Percentiles rank a stretch among this genome's conserved stretches.
Conservation (phyloP, 139 green algal species). For the Chlorella vulgaris region DNA sequence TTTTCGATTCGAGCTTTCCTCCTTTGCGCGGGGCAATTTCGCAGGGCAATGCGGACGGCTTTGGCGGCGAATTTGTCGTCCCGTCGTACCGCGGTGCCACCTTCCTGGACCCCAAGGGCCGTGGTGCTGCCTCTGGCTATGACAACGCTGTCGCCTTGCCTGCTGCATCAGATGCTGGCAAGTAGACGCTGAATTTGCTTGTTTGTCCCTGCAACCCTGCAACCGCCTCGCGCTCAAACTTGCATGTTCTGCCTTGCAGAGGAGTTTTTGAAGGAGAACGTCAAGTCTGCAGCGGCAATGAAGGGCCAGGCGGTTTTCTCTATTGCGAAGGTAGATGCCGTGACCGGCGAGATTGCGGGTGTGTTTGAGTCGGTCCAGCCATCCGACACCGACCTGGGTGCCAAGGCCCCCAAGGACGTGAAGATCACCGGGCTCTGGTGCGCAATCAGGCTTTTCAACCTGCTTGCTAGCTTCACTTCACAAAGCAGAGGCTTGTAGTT, state of each 20-base stretch:
- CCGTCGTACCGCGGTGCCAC: slow-evolving; percentile 98
- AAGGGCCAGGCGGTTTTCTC: slow-evolving; percentile 94
- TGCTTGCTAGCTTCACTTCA: slow-evolving; percentile 71
- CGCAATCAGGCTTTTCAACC: no score
- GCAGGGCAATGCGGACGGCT: slow-evolving; percentile 69
- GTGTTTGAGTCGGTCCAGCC: slow-evolving; percentile 99
- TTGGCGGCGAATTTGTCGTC: slow-evolving; percentile 96
- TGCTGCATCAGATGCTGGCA: slow-evolving; percentile 51
- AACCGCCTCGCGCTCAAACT: no score
- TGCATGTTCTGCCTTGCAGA: slow-evolving; percentile 56
- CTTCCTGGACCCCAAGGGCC: slow-evolving; percentile 99
- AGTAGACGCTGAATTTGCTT: not conserved
- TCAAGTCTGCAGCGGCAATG: slow-evolving; percentile 82
- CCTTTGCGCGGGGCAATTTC: not conserved
- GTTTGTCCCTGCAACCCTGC: not conserved
- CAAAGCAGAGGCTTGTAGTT: not conserved
- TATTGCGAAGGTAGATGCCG: slow-evolving; percentile 90
- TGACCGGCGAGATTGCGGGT: slow-evolving; percentile 94
- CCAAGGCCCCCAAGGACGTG: slow-evolving; percentile 98
- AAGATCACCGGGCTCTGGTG: slow-evolving; percentile 98
- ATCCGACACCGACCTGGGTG: slow-evolving; percentile 98
- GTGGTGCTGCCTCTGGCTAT: slow-evolving; percentile 95
- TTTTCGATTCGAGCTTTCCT: no score
- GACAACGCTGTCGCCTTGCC: slow-evolving; percentile 97
- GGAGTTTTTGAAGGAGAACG: slow-evolving; percentile 95